These are phyloP conservation scores for Ceratobasidium sp. DNA, from an alignment of 1,284 basidiomycete genomes.

Conservation along the genomic window DNA sequence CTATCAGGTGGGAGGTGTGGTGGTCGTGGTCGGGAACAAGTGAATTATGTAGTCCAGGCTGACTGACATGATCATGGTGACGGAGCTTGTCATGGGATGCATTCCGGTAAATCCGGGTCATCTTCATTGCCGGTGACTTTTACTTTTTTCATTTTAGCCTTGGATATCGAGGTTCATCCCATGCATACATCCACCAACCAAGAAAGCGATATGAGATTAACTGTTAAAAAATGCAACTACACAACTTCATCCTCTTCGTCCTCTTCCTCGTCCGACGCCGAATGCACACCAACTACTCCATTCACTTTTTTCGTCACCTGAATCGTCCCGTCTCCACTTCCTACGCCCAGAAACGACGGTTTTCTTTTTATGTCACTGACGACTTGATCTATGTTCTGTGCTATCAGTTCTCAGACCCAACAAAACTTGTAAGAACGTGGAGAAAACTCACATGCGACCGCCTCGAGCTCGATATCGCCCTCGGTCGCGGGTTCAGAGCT, in stretches of 20 bases:
- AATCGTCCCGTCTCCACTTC: conserved; percentile 22
- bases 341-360: conserved; percentile 14
- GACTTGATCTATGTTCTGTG: conserved; percentile 6
- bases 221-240: not conserved
- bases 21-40: conserved; percentile 15
- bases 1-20: not conserved
- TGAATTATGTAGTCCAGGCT: conserved; percentile 21
- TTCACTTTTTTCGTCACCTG: conserved; percentile 35
- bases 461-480: conserved; percentile 30
- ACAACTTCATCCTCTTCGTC: conserved; percentile 34
- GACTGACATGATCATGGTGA: not conserved
- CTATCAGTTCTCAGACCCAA: not conserved
- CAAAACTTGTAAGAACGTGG: not conserved
- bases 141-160: not conserved
- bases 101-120: conserved; percentile 30
- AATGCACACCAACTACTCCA: conserved; percentile 38
- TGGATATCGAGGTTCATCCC: not conserved
- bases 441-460: conserved; percentile 36
- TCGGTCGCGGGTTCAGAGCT: conserved; percentile 46
- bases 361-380: conserved; percentile 35
- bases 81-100: conserved; percentile 39
- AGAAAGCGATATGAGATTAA: conserved; percentile 19
- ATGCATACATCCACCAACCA: conserved; percentile 3
- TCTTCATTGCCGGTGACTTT: conserved; percentile 4
- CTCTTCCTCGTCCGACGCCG: conserved; percentile 42